phyloP scores from a whole-genome alignment of 129 eudicot genomes.

The Gnaphalium uliginosum region DNA sequence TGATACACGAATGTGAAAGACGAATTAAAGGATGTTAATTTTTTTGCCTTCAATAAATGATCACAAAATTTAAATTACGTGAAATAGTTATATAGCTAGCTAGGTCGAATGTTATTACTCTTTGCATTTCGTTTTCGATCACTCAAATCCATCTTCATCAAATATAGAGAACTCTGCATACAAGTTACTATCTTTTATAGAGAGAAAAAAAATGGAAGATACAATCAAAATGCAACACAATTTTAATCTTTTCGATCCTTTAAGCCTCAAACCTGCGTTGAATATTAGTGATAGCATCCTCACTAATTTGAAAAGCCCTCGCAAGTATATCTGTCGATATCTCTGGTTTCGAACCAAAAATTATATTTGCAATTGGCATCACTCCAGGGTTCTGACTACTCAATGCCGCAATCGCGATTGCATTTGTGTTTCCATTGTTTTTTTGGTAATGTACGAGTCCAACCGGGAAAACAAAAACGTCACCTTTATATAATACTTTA shows the following conservation, averaged over 20 bases:
- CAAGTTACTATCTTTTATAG: background rate
- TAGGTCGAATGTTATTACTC: no score
- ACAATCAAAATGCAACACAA: slow-evolving; percentile 15
- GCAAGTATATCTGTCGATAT: slow-evolving; percentile 35
- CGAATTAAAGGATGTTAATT: no score
- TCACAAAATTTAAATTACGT: no score
- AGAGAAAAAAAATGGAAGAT: background rate
- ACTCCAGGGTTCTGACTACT: slow-evolving; percentile 41
- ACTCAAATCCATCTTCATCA: background rate
- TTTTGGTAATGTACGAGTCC: slow-evolving; percentile 37
- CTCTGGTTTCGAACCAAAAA: slow-evolving; percentile 40
- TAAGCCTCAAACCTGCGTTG: slow-evolving; percentile 22
- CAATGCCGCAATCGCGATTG: slow-evolving; percentile 24
- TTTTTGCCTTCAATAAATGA: no score
- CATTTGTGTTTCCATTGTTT: slow-evolving; percentile 35
- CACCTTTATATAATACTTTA: slow-evolving; percentile 27
- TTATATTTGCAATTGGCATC: slow-evolving; percentile 25
- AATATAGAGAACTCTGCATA: background rate
- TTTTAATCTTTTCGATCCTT: background rate
- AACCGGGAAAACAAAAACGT: slow-evolving; percentile 39
- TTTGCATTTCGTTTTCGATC: background rate
- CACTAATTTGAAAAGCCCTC: slow-evolving; percentile 28
- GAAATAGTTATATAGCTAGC: no score
- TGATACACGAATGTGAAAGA: no score
- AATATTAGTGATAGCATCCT: slow-evolving; percentile 9